Percentiles rank a stretch among this genome's conserved stretches.
These are phyloP conservation scores for Rhizopus delemar DNA, from an alignment of 371 early-diverging fungal species.

Conservation along the genomic window DNA sequence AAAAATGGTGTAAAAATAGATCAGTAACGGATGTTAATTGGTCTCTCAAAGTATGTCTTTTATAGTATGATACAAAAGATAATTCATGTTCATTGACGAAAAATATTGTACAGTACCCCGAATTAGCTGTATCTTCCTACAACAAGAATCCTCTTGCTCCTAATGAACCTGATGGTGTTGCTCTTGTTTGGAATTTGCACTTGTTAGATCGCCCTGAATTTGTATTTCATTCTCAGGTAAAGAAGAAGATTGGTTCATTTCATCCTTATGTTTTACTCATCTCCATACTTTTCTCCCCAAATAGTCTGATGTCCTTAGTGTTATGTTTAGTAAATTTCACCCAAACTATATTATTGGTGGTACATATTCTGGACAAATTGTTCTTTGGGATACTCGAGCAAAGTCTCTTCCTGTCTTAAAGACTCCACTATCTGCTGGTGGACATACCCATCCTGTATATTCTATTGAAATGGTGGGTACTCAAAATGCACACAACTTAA, in stretches of 20 bases:
- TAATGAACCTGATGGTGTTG: slow-evolving; percentile 93
- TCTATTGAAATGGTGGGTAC: slow-evolving; percentile 89
- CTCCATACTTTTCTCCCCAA: slow-evolving; percentile 13
- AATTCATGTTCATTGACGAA: too few relatives aligned
- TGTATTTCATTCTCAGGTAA: slow-evolving; percentile 84
- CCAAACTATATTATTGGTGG: slow-evolving; percentile 91
- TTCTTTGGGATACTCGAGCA: slow-evolving; percentile 95
- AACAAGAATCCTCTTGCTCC: slow-evolving; percentile 84
- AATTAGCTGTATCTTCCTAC: slow-evolving; percentile 84
- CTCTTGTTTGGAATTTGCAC: slow-evolving; percentile 92
- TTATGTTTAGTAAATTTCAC: slow-evolving; percentile 88
- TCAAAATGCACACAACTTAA: slow-evolving; percentile 89
- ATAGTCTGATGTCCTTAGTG: slow-evolving; percentile 85
- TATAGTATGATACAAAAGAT: too few relatives aligned
- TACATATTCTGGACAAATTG: slow-evolving; percentile 95
- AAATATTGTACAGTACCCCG: slow-evolving; percentile 65
- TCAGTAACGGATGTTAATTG: slow-evolving; percentile 90
- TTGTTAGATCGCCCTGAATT: slow-evolving; percentile 90
- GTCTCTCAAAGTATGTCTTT: slow-evolving; percentile 75
- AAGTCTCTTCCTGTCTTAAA: slow-evolving; percentile 80
- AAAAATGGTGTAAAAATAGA: slow-evolving; percentile 79
- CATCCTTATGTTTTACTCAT: slow-evolving; percentile 5
- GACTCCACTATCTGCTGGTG: slow-evolving; percentile 86
- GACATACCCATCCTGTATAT: slow-evolving; percentile 96
- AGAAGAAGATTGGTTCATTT: background rate